Evolutionary conservation across 2,329 filamentous ascomycete genomes (phyloP), one percentile per base, ranked within the genome.

Genomic region (Alternaria brassicae): DNA sequence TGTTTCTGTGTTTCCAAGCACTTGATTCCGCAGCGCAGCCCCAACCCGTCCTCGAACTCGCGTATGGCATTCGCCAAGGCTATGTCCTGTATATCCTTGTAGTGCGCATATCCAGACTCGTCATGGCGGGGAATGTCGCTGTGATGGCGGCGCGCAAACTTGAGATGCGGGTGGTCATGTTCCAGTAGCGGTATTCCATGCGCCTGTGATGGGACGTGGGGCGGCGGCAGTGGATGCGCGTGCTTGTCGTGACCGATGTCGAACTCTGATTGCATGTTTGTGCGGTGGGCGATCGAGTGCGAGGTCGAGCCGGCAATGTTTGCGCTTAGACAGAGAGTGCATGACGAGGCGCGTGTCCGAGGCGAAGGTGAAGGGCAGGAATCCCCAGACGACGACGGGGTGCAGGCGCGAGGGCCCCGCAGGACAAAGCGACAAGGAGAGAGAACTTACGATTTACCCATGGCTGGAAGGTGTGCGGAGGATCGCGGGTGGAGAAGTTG

Each of bases 361-460:
- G 53, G 67, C 62, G 66, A 62, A 69, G 44, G 70, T 63, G 66
- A 62, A 69, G 44, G 70, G 66, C 45, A 70, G 56, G 64, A 23
- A 65, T 60, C 19, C 54, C 63, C 64, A 59, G 51, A 30, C 52
- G 64, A 55, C 56, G 58, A 56, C 53, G 53, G 45, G 47, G 65
- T 51, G 65, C 49, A 58, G 51, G 54, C 58, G 57, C 50, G 45
- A 54, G 39, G 36, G 60, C 58, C 47, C 58, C 60, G 53, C 61
- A 53, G 47, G 47, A 52, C 66, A 65, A 56, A 62, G 58, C 62
- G 39, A 15, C 45, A 54, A 53, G 51, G 56, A 68, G 40, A 61
- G 51, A 45, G 56, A 50, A 77, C 77, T 79, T 75, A 79, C 77
- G 75, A 78, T 78, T 79, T 79, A 67, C 77, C 77, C 77, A 79